A percentile compares a stretch with the other conserved stretches of the same genome.
These are phyloP conservation scores for Rosa hybrid DNA, from an alignment of 331 rosid genomes.

Conservation along the genomic window DNA sequence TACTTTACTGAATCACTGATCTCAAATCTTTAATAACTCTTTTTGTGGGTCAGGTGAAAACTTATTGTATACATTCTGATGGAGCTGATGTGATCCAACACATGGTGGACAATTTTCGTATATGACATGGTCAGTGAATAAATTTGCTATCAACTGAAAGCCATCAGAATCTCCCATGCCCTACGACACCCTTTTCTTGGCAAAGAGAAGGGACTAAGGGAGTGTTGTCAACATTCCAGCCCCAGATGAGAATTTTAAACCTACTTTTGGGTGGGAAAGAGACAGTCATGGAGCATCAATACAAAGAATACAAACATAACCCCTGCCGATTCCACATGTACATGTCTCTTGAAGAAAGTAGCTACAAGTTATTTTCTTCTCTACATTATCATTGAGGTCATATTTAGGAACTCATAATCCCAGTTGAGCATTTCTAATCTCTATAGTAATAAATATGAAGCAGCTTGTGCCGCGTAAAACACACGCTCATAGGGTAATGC, in stretches of 20 bases:
- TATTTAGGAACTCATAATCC: neutral
- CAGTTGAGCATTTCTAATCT: neutral
- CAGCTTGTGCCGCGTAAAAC: neutral
- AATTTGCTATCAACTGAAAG: neutral
- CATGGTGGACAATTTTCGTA: constrained; percentile 70
- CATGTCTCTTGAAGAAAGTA: neutral
- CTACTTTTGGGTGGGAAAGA: neutral
- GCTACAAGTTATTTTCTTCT: neutral
- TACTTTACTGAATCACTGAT: neutral
- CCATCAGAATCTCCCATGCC: constrained; percentile 12
- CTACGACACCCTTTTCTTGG: neutral
- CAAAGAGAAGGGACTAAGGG: neutral
- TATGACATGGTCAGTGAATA: constrained; percentile 24
- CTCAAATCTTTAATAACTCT: neutral
- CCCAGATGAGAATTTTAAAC: neutral
- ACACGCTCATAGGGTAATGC: neutral
- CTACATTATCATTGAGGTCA: neutral
- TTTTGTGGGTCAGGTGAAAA: constrained; percentile 55
- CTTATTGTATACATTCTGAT: constrained; percentile 47
- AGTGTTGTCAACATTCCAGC: neutral
- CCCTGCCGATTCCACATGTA: neutral
- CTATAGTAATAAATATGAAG: neutral
- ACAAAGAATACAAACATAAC: neutral
- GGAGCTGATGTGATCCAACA: constrained; percentile 88
- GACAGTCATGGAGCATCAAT: constrained; percentile 12